Conservation (phyloP, 805 yeast genomes). For the Wickerhamiella brachini region DNA sequence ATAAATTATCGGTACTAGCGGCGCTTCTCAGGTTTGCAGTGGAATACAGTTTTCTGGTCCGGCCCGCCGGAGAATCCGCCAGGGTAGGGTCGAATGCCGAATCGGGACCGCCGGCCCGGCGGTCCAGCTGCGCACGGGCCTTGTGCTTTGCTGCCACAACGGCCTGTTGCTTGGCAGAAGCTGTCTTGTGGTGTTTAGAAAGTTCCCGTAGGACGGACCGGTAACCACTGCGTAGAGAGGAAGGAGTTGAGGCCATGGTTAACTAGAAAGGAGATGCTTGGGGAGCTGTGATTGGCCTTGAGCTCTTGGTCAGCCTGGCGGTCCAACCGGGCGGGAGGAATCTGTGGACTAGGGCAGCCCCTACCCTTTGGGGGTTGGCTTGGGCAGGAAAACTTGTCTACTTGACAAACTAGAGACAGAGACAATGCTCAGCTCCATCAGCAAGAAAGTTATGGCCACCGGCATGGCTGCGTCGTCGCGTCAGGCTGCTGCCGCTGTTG, state of each 20-base stretch:
- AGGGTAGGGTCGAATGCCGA: not conserved
- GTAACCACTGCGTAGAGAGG: slow-evolving; percentile 8
- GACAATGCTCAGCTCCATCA: not conserved
- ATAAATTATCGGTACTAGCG: slow-evolving; percentile 5
- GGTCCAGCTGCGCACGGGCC: slow-evolving; percentile 1
- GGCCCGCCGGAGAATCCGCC: not conserved
- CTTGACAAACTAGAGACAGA: not conserved
- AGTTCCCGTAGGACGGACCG: slow-evolving; percentile 19
- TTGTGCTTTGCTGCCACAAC: slow-evolving; percentile 1
- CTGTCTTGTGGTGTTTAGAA: slow-evolving; percentile 13
- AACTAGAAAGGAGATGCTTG: not conserved
- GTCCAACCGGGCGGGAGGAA: not conserved
- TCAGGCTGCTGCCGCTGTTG: not conserved
- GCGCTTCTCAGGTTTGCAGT: slow-evolving; percentile 11
- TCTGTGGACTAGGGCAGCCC: not conserved
- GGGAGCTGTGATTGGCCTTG: not conserved
- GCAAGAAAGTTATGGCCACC: not conserved
- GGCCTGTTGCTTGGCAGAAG: slow-evolving; percentile 7
- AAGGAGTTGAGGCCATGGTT: not conserved
- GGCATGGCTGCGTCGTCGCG: not conserved
- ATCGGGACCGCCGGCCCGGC: not conserved
- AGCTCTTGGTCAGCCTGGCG: not conserved
- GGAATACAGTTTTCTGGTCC: slow-evolving; percentile 5
- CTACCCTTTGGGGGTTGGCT: not conserved
- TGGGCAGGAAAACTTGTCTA: not conserved